These are phyloP conservation scores for Phytophthora aleatoria DNA, from an alignment of 352 stramenopile genomes.

Conservation along the genomic window DNA sequence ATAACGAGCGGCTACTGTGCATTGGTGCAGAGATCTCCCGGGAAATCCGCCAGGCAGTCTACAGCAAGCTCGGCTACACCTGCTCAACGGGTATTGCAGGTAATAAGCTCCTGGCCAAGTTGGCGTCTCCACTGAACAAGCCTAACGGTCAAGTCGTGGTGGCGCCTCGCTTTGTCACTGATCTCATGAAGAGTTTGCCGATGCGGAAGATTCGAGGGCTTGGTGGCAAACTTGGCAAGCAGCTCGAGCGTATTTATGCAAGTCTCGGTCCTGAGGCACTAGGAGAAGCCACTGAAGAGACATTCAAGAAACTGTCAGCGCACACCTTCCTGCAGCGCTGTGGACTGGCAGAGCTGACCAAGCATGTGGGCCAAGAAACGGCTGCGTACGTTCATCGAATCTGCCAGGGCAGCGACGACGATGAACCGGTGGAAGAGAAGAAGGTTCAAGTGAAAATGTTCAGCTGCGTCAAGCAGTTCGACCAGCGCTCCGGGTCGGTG, in stretches of 20 bases:
- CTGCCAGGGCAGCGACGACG: slow-evolving; percentile 67
- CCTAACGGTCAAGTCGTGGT: slow-evolving; percentile 81
- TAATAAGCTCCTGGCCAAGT: slow-evolving; percentile 83
- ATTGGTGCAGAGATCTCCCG: slow-evolving; percentile 66
- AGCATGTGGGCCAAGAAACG: slow-evolving; percentile 65
- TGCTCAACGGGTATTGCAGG: slow-evolving; percentile 79
- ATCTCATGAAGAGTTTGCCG: slow-evolving; percentile 74
- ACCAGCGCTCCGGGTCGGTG: slow-evolving; percentile 55
- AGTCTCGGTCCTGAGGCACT: slow-evolving; percentile 29
- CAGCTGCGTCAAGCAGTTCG: slow-evolving; percentile 80
- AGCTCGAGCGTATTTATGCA: slow-evolving; percentile 66
- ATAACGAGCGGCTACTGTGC: slow-evolving; percentile 69
- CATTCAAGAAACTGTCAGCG: slow-evolving; percentile 37
- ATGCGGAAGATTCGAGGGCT: slow-evolving; percentile 78
- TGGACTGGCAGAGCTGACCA: slow-evolving; percentile 52
- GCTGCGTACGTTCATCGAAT: slow-evolving; percentile 59
- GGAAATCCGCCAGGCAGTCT: slow-evolving; percentile 75
- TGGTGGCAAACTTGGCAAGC: slow-evolving; percentile 76
- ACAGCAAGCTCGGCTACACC: slow-evolving; percentile 69
- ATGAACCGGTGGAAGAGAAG: slow-evolving; percentile 74
- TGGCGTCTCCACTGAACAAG: slow-evolving; percentile 83
- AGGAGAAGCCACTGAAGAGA: slow-evolving; percentile 13
- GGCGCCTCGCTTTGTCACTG: slow-evolving; percentile 57
- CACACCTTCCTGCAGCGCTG: slow-evolving; percentile 60
- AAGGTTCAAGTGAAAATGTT: slow-evolving; percentile 74